Conservation (phyloP, 768 basidiomycete species). For the Mycena vitilis region DNA sequence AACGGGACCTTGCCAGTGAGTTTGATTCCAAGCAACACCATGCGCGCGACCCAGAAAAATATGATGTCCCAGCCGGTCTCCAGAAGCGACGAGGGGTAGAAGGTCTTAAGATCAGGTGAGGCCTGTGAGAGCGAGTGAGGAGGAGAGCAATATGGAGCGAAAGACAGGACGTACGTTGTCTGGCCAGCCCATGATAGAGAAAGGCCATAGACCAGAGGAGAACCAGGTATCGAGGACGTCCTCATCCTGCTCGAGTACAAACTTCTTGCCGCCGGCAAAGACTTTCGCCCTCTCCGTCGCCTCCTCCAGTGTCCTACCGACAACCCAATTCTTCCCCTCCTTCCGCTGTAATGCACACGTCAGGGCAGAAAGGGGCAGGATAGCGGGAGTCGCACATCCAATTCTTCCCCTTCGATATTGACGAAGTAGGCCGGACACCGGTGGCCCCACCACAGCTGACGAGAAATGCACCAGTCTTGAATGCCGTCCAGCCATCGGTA, state of each 20-base stretch:
- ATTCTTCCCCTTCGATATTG: constrained; percentile 78
- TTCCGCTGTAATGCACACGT: constrained; percentile 53
- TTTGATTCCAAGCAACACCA: constrained; percentile 92
- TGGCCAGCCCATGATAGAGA: constrained; percentile 98
- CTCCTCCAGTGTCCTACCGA: constrained; percentile 82
- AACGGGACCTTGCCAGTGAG: constrained; percentile 95
- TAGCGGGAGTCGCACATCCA: constrained; percentile 61
- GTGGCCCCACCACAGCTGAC: constrained; percentile 99
- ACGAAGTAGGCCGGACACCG: constrained; percentile 96
- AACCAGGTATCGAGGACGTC: constrained; percentile 99
- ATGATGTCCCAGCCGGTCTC: constrained; percentile 99
- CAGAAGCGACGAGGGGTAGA: constrained; percentile 91
- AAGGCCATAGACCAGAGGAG: constrained; percentile 97
- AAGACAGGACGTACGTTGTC: constrained; percentile 67
- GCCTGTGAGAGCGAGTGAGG: constrained; percentile 25
- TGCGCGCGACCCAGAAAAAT: constrained; percentile 99
- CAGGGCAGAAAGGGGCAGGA: not conserved
- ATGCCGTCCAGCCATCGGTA: constrained; percentile 95
- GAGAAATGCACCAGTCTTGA: constrained; percentile 99
- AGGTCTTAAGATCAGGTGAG: constrained; percentile 82
- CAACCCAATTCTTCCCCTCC: constrained; percentile 91
- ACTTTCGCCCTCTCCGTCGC: constrained; percentile 80
- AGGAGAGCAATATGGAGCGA: not conserved
- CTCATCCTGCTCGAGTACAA: constrained; percentile 90
- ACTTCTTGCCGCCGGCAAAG: constrained; percentile 74